Evolutionary conservation across 805 yeast genomes (phyloP).

Genomic region (Hemisphaericaspora nanyangensis): DNA sequence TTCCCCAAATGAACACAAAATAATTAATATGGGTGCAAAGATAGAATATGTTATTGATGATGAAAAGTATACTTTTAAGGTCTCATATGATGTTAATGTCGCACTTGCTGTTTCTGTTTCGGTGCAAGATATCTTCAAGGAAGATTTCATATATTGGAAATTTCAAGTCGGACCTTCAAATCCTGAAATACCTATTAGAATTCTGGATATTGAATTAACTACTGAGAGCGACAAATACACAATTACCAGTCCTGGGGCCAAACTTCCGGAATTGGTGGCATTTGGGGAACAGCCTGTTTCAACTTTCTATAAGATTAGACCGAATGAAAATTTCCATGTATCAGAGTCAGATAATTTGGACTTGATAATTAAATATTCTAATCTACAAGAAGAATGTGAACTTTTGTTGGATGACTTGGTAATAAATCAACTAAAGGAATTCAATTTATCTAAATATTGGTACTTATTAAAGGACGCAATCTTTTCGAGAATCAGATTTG

Average conservation of each 20-base stretch:
- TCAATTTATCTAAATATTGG: slow-evolving; percentile 16
- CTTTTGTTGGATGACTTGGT: not conserved
- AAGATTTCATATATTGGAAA: slow-evolving; percentile 54
- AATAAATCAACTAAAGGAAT: not conserved
- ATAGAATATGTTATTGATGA: slow-evolving; percentile 17
- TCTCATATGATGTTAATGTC: slow-evolving; percentile 44
- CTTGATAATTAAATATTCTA: slow-evolving; percentile 44
- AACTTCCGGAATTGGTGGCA: slow-evolving; percentile 40
- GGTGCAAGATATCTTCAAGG: slow-evolving; percentile 73
- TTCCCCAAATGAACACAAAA: slow-evolving; percentile 25
- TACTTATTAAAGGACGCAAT: slow-evolving; percentile 18
- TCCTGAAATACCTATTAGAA: slow-evolving; percentile 48
- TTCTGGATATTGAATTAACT: slow-evolving; percentile 40
- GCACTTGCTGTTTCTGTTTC: slow-evolving; percentile 64
- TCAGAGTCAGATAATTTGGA: slow-evolving; percentile 33
- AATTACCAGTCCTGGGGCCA: slow-evolving; percentile 16
- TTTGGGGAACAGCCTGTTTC: slow-evolving; percentile 70
- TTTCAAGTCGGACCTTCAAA: slow-evolving; percentile 65
- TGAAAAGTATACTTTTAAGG: slow-evolving; percentile 15
- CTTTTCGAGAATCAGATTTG: slow-evolving; percentile 19
- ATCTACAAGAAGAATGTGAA: slow-evolving; percentile 43
- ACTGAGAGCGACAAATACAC: slow-evolving; percentile 24
- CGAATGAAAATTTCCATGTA: slow-evolving; percentile 15
- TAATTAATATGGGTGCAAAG: slow-evolving; percentile 17
- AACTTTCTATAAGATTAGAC: slow-evolving; percentile 51